Base-by-base conservation (phyloP, 768 basidiomycete genomes). In the Lentinula guzmanii region DNA sequence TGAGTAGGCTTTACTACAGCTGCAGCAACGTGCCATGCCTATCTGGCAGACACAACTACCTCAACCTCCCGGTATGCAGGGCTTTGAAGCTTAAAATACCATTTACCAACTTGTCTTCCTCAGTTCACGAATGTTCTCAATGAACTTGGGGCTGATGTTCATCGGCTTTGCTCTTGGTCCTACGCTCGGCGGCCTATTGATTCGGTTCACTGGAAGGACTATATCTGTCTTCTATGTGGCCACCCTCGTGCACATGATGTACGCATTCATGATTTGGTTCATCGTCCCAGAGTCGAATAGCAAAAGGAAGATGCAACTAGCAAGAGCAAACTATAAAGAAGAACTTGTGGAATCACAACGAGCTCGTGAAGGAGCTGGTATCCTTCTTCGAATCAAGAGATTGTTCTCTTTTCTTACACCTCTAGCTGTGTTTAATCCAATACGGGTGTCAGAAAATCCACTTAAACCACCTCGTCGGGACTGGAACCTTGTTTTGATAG, bases 241-340 rank as follows among this genome's bases (percentile, higher is more conserved):
- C 8, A 70, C 77, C 4, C 63, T 68, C 8, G 62, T 85, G 6
- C 86, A 90, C 63, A 24, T 78, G 24, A 7, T 84, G 50, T 85
- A 82, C 65, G 70, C 80, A 1, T 52, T 79, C 45, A 65, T 86
- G 52, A 67, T 84, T 31, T 80, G 84, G 71, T 72, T 87, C 61
- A 31, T 91, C 63, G 68, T 95, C 52, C 94, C 94, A 0, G 93
- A 97, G 71, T 91, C 92, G 0, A 78, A 94, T 1, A 82, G 87
- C 9, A 67, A 71, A 39, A 74, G 70, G 0, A 75, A 82, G 56
- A 85, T 80, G 82, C 71, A 71, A 61, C 65, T 68, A 15, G 74
- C 80, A 2, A 72, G 70, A 45, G 63, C 60, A 4, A 74, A 72
- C 58, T 74, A 84, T 61, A 64, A 67, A 9, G 74, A 72, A 24